Percentiles rank a stretch among this genome's conserved stretches.
phyloP scores from a whole-genome alignment of 352 stramenopile genomes.

The Phytophthora palmivora region DNA sequence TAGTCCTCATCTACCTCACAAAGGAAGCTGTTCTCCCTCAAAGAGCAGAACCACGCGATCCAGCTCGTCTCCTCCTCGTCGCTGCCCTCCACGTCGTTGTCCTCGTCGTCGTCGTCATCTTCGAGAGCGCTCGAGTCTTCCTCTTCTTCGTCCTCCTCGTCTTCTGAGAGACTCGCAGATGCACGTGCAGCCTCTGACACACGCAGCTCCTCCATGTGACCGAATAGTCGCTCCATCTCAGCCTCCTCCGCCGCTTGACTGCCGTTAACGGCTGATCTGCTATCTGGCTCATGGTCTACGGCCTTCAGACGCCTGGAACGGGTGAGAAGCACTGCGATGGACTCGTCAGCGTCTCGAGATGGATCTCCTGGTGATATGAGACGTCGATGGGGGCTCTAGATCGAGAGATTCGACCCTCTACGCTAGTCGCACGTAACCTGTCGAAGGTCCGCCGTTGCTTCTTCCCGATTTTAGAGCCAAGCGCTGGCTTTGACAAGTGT shows the following conservation, averaged over 20 bases:
- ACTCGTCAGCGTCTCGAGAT: constrained; percentile 5
- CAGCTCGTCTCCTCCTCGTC: constrained; percentile 95
- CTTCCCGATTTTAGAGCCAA: constrained; percentile 19
- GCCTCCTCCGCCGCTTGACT: constrained; percentile 44
- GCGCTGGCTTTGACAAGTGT: constrained; percentile 3
- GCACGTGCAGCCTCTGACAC: constrained; percentile 44
- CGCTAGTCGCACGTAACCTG: constrained; percentile 17
- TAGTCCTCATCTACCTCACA: constrained; percentile 99
- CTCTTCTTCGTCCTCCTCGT: constrained; percentile 47
- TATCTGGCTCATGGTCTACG: constrained; percentile 33
- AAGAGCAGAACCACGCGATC: constrained; percentile 99
- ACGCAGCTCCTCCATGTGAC: constrained; percentile 61
- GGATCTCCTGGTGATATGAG: constrained; percentile 1
- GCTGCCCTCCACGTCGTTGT: constrained; percentile 74
- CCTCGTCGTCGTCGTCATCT: constrained; percentile 69
- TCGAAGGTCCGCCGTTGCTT: constrained; percentile 29
- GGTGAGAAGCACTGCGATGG: constrained; percentile 7
- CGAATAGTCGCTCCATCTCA: constrained; percentile 61
- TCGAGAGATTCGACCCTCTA: constrained; percentile 8
- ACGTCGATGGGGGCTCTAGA: not conserved
- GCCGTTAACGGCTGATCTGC: constrained; percentile 15
- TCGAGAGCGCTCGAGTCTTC: constrained; percentile 66
- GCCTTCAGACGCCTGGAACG: constrained; percentile 5
- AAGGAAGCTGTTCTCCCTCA: constrained; percentile 99
- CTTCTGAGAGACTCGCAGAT: constrained; percentile 47